A percentile compares a stretch with the other conserved stretches of the same genome.
Conservation (phyloP, 257 asterid species). For the Leonotis leonurus region DNA sequence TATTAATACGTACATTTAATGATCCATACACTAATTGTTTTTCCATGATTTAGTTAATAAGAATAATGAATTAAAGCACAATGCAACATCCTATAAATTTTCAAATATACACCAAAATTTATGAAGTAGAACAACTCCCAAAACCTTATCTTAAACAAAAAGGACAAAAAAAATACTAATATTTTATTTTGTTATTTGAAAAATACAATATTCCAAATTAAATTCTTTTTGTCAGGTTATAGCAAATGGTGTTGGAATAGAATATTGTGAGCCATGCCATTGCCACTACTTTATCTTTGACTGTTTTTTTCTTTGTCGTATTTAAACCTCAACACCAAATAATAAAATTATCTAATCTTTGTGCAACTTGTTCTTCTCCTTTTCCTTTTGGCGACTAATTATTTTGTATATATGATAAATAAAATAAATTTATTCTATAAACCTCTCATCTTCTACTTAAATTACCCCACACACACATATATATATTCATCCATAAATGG, state of each 20-base stretch:
- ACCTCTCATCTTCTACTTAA: too few species aligned
- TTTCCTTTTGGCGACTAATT: too few species aligned
- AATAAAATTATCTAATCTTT: too few species aligned
- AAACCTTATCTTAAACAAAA: background rate
- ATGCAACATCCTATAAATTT: background rate
- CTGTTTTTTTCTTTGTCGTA: slow-evolving; percentile 27
- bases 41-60: too few species aligned
- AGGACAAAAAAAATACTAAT: background rate
- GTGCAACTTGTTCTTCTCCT: too few species aligned
- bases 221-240: slow-evolving; percentile 11
- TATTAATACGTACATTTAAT: too few species aligned
- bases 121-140: background rate
- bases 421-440: too few species aligned
- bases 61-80: background rate
- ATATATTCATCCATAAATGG: too few species aligned
- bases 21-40: too few species aligned
- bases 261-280: slow-evolving; percentile 4
- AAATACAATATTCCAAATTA: background rate
- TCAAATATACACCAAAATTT: background rate
- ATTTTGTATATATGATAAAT: too few species aligned
- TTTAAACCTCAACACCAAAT: too few species aligned
- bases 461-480: too few species aligned
- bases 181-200: background rate
- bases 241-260: slow-evolving; percentile 12
- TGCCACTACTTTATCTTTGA: background rate